Evolutionary conservation across 2,329 filamentous ascomycete species (phyloP), one percentile per base, ranked within the genome.

Genomic region (Cladosporium austrohemisphaericum): DNA sequence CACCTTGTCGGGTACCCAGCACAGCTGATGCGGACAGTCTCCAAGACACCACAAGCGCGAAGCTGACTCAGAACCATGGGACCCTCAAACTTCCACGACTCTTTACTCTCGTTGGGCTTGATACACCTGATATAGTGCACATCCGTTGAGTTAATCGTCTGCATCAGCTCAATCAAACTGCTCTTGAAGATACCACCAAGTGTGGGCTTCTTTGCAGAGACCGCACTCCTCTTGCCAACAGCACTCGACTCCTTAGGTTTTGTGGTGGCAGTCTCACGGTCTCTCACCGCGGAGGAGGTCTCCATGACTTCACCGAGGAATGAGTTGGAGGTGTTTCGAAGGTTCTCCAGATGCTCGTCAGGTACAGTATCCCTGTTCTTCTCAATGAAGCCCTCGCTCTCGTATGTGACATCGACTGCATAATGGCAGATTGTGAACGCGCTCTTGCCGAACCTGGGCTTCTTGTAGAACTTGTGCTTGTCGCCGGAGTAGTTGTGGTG

Each of bases 111-210:
- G 67, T 98, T 98, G 25, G 93, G 93, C 73, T 98, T 98, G 72
- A 98, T 97, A 69, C 93, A 98, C 60, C 93, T 85, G 65, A 98
- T 98, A 71, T 98, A 98, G 71, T 98, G 93, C 16, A 97, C 93
- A 67, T 98, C 93, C 2, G 93, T 98, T 59, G 88, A 91, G 70
- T 94, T 95, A 71, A 98, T 98, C 4, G 93, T 98, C 66, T 83
- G 79, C 92, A 98, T 98, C 44, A 98, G 81, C 71, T 98, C 93
- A 60, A 98, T 97, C 62, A 98, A 76, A 7, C 93, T 97, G 3
- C 91, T 95, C 67, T 95, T 95, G 84, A 98, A 98, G 59, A 98
- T 98, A 54, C 93, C 93, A 70, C 93, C 93, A 23, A 98, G 81
- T 1, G 93, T 98, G 28, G 93, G 93, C 71, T 98, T 98, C 67